Evolutionary conservation across 768 basidiomycete species (phyloP).

Genomic region (Tricholoma hemisulphureum): DNA sequence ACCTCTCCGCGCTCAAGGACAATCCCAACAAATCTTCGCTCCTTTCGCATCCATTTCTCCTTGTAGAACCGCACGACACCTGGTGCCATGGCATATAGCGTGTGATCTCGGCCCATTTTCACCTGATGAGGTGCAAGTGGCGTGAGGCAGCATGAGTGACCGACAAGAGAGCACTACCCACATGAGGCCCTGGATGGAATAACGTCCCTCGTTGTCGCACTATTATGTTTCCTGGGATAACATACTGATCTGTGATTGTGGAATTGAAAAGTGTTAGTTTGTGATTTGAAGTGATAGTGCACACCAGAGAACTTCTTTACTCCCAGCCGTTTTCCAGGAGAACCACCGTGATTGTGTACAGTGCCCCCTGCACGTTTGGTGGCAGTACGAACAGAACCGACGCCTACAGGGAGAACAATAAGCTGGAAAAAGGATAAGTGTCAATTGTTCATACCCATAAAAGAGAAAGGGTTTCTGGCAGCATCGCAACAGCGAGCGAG

Average conservation of each 20-base stretch:
- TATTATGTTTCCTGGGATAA: constrained; percentile 94
- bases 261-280: background rate
- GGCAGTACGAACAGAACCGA: constrained; percentile 82
- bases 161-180: constrained; percentile 36
- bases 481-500: constrained; percentile 42
- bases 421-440: background rate
- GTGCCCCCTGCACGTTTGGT: constrained; percentile 97
- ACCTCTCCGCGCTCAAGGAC: constrained; percentile 79
- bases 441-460: constrained; percentile 31
- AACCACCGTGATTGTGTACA: constrained; percentile 89
- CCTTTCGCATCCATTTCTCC: constrained; percentile 67
- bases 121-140: constrained; percentile 50
- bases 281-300: constrained; percentile 14
- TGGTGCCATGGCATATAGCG: constrained; percentile 84
- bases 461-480: constrained; percentile 50
- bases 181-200: constrained; percentile 94
- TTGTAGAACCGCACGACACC: constrained; percentile 96
- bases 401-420: constrained; percentile 25
- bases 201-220: constrained; percentile 90
- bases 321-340: constrained; percentile 90
- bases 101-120: constrained; percentile 90
- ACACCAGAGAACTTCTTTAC: constrained; percentile 95
- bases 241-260: constrained; percentile 69
- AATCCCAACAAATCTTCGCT: constrained; percentile 81
- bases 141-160: background rate